phyloP scores from a whole-genome alignment of 2,329 filamentous ascomycete species.

The Neofusicoccum kwambonambiense region DNA sequence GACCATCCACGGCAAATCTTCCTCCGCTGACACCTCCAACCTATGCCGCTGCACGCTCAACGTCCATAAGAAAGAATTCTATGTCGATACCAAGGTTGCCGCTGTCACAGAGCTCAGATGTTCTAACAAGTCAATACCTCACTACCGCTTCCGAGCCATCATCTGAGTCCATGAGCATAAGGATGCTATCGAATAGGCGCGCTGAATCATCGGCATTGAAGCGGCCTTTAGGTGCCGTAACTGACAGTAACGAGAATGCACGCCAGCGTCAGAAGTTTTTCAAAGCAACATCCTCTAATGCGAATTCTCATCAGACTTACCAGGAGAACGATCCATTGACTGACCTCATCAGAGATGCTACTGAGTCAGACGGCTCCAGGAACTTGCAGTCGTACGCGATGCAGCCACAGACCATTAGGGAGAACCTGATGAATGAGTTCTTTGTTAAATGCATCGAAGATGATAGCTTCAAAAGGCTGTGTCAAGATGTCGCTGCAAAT shows the following conservation, averaged over 20 bases:
- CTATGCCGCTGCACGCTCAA: background rate
- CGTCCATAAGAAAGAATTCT: too few relatives aligned
- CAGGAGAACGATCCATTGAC: background rate
- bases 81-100: background rate
- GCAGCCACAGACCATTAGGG: constrained; percentile 42
- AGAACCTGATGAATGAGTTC: constrained; percentile 48
- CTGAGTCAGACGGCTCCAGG: background rate
- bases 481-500: constrained; percentile 49
- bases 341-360: background rate
- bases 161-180: background rate
- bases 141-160: background rate
- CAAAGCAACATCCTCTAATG: background rate
- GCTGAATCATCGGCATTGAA: background rate
- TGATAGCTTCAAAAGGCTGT: constrained; percentile 50
- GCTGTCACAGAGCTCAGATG: background rate
- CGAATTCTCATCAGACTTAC: too few relatives aligned
- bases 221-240: background rate
- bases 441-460: constrained; percentile 52
- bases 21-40: background rate
- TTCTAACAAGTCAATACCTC: background rate
- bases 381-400: constrained; percentile 31
- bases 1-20: constrained; percentile 2
- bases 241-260: background rate
- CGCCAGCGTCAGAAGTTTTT: background rate
- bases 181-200: too few relatives aligned